Base-by-base conservation (phyloP, 768 basidiomycete genomes). In the Auricularia heimuer region DNA sequence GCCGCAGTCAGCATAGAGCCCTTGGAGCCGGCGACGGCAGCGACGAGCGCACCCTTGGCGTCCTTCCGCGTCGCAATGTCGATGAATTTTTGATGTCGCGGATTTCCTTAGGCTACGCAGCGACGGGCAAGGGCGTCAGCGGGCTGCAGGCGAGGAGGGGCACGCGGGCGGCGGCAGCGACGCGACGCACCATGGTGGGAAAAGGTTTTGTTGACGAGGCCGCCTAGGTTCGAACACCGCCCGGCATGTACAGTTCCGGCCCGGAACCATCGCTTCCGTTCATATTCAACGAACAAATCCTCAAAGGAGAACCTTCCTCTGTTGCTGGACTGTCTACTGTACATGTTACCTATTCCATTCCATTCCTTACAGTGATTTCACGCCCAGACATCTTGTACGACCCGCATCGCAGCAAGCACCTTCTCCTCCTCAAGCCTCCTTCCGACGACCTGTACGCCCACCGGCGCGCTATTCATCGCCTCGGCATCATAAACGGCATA, bases 71-170 rank as follows among this genome's bases (percentile, higher is more conserved):
- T 87, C 64, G 95, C 89, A 77, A 96, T 92, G 81, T 94, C 89
- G 78, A 98, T 91, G 82, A 98, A 98, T 78, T 92, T 83, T 98
- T 99, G 85, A 98, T 98, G 79, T 98, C 95, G 72, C 84, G 83
- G 81, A 99, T 88, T 86, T 98, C 92, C 81, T 97, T 94, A 67
- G 96, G 94, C 96, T 98, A 73, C 34, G n/a, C 39, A 37, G 60
- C 24, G 37, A 33, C 24, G 24, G 24, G 7, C 7, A 35, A 3
- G 4, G 2, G 56, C 10, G 34, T 34, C 8, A 24, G 56, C 34
- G 18, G 33, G 56, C 18, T 1, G 29, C 18, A 8, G 56, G 56
- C 56, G 34, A 29, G 29, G 29, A 29, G 2, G 29, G 0, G 29
- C 29, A 3, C 29, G 29, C 29, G 29, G 29, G 56, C 34, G 56